Percentiles rank a stretch among this genome's conserved stretches.
These are phyloP conservation scores for Penicillium canariense DNA, from an alignment of 495 filamentous ascomycete genomes.

Conservation along the genomic window DNA sequence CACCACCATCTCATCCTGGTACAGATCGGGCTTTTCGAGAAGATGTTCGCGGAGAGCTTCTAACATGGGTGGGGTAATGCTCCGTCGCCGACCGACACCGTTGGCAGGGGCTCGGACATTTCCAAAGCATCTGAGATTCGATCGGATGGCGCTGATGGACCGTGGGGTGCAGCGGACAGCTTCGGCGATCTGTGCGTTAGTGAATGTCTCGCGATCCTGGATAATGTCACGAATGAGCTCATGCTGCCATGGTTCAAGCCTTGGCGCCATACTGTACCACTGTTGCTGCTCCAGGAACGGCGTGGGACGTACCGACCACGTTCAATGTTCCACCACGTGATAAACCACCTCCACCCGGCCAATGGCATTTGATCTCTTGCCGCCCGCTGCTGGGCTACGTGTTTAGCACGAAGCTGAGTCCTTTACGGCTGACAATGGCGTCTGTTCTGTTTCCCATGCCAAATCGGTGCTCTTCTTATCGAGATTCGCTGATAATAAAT, in stretches of 20 bases:
- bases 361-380: background rate
- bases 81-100: conserved; percentile 10
- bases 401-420: background rate
- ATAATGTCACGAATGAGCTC: conserved; percentile 20
- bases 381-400: background rate
- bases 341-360: no score
- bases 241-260: conserved; percentile 3
- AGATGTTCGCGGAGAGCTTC: conserved; percentile 24
- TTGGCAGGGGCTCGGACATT: conserved; percentile 18
- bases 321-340: no score
- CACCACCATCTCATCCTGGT: conserved; percentile 23
- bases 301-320: no score
- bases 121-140: background rate
- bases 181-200: conserved; percentile 26
- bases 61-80: conserved; percentile 25
- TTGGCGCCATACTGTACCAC: conserved; percentile 7
- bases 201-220: conserved; percentile 3
- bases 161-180: conserved; percentile 22
- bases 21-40: conserved; percentile 21
- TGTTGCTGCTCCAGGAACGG: background rate
- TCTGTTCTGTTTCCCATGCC: background rate
- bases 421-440: background rate
- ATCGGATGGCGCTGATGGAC: conserved; percentile 20
- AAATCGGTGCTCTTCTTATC: no score
- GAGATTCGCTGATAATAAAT: background rate